Percentiles rank a stretch among this genome's conserved stretches.
Conservation (phyloP, 495 filamentous ascomycete species). For the Neurospora sp. region DNA sequence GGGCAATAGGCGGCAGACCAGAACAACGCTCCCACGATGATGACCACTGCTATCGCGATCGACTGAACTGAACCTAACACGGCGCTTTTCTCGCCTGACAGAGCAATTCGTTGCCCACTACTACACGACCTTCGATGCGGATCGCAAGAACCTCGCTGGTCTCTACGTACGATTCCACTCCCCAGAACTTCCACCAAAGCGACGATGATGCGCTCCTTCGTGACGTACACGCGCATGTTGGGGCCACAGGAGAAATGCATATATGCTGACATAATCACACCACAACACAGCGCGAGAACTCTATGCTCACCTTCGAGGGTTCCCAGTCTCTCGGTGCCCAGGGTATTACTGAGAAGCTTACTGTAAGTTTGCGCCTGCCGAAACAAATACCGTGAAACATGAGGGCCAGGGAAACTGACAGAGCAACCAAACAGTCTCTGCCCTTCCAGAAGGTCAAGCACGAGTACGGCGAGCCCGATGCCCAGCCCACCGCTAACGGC, state of each 20-base stretch:
- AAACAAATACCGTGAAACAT: neutral
- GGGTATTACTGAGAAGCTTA: slow-evolving; percentile 66
- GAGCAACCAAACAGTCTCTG: slow-evolving; percentile 41
- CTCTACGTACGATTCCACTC: slow-evolving; percentile 62
- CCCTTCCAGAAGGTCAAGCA: slow-evolving; percentile 76
- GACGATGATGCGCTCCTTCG: neutral
- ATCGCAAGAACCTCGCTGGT: slow-evolving; percentile 47
- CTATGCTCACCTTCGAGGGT: slow-evolving; percentile 90
- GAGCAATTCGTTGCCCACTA: slow-evolving; percentile 81
- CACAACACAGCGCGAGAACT: slow-evolving; percentile 55
- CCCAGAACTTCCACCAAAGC: neutral
- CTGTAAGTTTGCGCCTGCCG: slow-evolving; percentile 33
- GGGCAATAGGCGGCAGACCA: neutral
- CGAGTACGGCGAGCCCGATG: slow-evolving; percentile 56
- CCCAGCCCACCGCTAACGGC: slow-evolving; percentile 55
- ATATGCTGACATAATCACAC: neutral
- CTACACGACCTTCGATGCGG: slow-evolving; percentile 72
- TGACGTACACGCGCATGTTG: neutral
- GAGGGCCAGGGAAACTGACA: neutral
- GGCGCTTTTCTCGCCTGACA: slow-evolving; percentile 23
- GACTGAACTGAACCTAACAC: slow-evolving; percentile 2
- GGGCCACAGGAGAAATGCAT: neutral
- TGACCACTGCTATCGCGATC: neutral
- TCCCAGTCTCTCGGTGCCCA: slow-evolving; percentile 44
- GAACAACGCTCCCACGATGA: neutral